phyloP scores from a whole-genome alignment of 352 stramenopile species.

The Phytophthora vignae region DNA sequence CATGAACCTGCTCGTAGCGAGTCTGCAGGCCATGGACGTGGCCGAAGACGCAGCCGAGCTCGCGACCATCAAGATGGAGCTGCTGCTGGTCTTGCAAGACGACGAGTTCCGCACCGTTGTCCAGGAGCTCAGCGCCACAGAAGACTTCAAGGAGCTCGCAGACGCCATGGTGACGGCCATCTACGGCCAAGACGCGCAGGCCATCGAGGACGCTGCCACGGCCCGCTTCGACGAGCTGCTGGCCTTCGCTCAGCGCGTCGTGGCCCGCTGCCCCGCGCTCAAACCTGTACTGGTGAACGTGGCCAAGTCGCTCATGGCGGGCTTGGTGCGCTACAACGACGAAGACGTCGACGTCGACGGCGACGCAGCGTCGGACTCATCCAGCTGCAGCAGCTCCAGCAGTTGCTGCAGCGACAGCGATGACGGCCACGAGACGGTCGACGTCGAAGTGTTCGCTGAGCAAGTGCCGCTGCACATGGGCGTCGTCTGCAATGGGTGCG shows the following conservation, averaged over 20 bases:
- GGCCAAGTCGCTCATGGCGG: conserved; percentile 39
- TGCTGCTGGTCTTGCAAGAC: conserved; percentile 43
- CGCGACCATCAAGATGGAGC: conserved; percentile 46
- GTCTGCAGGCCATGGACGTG: conserved; percentile 45
- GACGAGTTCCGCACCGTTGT: conserved; percentile 33
- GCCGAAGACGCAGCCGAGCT: conserved; percentile 40
- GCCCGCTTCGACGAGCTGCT: conserved; percentile 39
- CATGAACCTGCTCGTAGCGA: conserved; percentile 40
- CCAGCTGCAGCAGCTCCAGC: conserved; percentile 18
- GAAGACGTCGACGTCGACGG: conserved; percentile 23
- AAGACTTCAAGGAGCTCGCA: conserved; percentile 44
- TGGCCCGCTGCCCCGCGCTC: conserved; percentile 40
- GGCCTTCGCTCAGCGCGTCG: conserved; percentile 42
- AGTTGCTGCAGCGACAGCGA: conserved; percentile 1
- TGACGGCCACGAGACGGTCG: conserved; percentile 14
- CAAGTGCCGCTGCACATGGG: conserved; percentile 35
- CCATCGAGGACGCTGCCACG: conserved; percentile 37
- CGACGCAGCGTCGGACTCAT: conserved; percentile 5
- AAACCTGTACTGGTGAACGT: conserved; percentile 51
- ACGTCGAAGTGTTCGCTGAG: conserved; percentile 19
- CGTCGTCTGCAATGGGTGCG: conserved; percentile 56
- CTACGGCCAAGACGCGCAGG: conserved; percentile 33
- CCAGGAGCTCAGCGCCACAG: conserved; percentile 32
- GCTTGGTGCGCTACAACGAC: conserved; percentile 39
- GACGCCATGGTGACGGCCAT: conserved; percentile 34